These are phyloP conservation scores for Solanum hybrid DNA, from an alignment of 305 asterid genomes.

Conservation along the genomic window DNA sequence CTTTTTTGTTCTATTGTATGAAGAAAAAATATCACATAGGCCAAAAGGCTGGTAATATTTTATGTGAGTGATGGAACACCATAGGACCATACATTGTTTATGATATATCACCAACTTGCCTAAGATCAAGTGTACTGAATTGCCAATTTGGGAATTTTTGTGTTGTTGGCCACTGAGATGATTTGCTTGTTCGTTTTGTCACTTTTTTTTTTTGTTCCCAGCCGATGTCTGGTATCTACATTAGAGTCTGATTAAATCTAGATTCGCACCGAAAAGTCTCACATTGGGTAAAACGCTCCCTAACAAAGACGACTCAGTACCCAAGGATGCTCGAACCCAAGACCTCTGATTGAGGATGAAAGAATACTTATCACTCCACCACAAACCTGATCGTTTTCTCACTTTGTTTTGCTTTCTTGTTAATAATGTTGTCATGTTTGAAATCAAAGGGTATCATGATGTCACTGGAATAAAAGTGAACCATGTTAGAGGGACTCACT, in stretches of 20 bases:
- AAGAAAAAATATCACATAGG: neutral
- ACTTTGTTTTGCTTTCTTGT: neutral
- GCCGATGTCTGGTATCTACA: fast-evolving
- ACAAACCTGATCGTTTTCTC: neutral
- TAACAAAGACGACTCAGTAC: neutral
- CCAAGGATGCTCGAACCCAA: fast-evolving
- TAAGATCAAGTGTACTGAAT: neutral
- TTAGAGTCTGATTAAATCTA: fast-evolving
- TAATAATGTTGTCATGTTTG: neutral
- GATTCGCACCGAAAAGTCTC: fast-evolving
- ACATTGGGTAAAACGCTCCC: fast-evolving
- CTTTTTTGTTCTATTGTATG: neutral
- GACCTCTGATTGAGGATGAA: fast-evolving
- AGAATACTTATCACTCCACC: neutral
- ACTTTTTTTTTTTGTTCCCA: neutral
- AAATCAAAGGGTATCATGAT: neutral
- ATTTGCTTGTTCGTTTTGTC: neutral
- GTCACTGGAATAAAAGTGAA: neutral
- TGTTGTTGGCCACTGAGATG: neutral
- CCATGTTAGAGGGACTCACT: neutral
- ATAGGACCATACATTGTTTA: neutral
- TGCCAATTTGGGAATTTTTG: neutral
- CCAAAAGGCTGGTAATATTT: neutral
- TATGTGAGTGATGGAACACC: neutral
- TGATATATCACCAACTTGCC: neutral